phyloP scores from a whole-genome alignment of 352 stramenopile genomes.

The Globisporangium viniferum region DNA sequence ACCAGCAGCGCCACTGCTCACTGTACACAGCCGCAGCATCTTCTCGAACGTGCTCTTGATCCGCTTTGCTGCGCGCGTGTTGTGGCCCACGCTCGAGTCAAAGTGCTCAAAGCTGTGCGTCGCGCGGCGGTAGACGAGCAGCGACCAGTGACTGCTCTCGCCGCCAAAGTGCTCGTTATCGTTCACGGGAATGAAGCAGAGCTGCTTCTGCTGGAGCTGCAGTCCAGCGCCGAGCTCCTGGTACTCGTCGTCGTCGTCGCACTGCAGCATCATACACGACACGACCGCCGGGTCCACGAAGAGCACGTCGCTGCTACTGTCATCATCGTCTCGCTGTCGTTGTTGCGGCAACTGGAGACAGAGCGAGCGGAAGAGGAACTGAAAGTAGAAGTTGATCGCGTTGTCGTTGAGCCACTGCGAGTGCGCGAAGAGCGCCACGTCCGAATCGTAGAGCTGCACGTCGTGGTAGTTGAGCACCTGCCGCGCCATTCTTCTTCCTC shows the following conservation, averaged over 20 bases:
- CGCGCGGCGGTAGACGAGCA: conserved; percentile 44
- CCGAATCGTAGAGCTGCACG: conserved; percentile 78
- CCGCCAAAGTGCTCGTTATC: conserved; percentile 58
- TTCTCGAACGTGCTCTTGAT: conserved; percentile 39
- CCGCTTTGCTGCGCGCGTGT: conserved; percentile 41
- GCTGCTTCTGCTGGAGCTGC: conserved; percentile 25
- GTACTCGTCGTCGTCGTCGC: conserved; percentile 79
- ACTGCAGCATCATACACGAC: conserved; percentile 80
- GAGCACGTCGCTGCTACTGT: conserved; percentile 27
- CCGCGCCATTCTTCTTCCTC: conserved; percentile 22
- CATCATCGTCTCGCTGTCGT: conserved; percentile 1
- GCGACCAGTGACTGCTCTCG: conserved; percentile 72
- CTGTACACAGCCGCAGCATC: conserved; percentile 26
- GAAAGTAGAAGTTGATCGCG: conserved; percentile 82
- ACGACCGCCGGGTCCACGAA: conserved; percentile 77
- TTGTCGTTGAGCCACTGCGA: conserved; percentile 83
- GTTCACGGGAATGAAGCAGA: conserved; percentile 70
- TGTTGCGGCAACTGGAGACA: conserved; percentile 14
- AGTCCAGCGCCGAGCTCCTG: conserved; percentile 51
- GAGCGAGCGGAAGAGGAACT: conserved; percentile 51
- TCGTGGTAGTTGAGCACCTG: conserved; percentile 80
- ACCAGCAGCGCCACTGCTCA: neutral
- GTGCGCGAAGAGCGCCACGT: conserved; percentile 63
- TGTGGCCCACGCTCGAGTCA: conserved; percentile 69
- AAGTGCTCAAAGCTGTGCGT: conserved; percentile 50